These are phyloP conservation scores for Discostella pseudostelligera DNA, from an alignment of 108 stramenopile genomes.

Conservation along the genomic window DNA sequence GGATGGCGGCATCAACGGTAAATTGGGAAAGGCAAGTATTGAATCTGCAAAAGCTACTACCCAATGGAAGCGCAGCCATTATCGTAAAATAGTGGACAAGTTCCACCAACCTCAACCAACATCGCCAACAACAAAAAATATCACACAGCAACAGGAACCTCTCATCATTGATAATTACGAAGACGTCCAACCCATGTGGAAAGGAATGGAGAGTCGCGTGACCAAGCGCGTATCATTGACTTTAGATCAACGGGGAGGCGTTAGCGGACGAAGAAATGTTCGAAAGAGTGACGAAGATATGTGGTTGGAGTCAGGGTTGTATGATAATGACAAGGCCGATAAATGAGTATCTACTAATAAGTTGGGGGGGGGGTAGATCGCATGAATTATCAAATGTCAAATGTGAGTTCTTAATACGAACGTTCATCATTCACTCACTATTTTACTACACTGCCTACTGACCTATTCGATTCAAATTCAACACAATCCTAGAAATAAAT, in stretches of 20 bases:
- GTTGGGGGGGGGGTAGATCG: too few species aligned
- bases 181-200: constrained; percentile 89
- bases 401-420: too few species aligned
- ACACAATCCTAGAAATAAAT: too few species aligned
- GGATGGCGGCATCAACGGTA: neutral
- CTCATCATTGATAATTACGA: constrained; percentile 57
- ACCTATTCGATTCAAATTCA: too few species aligned
- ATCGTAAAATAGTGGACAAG: constrained; percentile 30
- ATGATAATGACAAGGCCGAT: constrained; percentile 38
- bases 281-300: constrained; percentile 80
- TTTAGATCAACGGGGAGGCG: constrained; percentile 53
- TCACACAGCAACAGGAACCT: constrained; percentile 18
- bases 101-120: constrained; percentile 15
- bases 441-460: too few species aligned
- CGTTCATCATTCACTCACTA: too few species aligned
- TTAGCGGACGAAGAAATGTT: constrained; percentile 70
- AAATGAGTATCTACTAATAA: neutral
- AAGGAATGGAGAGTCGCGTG: constrained; percentile 85
- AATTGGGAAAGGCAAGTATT: constrained; percentile 8
- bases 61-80: constrained; percentile 35
- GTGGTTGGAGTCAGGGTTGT: constrained; percentile 79
- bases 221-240: constrained; percentile 60
- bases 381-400: too few species aligned
- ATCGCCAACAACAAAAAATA: neutral
- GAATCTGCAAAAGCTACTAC: constrained; percentile 33